phyloP scores from a whole-genome alignment of 1,139 yeast species.

The Geotrichum europaeum region DNA sequence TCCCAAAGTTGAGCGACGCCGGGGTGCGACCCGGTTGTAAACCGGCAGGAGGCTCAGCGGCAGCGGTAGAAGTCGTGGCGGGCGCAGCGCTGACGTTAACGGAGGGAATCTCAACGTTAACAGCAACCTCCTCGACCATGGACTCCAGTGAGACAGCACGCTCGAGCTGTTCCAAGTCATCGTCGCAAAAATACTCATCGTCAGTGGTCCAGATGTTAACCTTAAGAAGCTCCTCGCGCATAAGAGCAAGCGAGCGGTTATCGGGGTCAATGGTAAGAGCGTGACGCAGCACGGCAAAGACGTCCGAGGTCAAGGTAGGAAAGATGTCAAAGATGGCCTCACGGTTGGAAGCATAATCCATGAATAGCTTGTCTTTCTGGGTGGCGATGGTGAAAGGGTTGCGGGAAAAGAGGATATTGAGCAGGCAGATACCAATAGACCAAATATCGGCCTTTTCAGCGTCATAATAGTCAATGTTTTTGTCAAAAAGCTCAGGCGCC shows the following conservation, averaged over 20 bases:
- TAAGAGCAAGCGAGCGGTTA: conserved; percentile 60
- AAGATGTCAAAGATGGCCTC: conserved; percentile 90
- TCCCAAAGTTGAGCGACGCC: conserved; percentile 2
- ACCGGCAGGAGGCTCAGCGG: conserved; percentile 13
- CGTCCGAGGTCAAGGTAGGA: conserved; percentile 81
- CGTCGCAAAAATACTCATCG: conserved; percentile 58
- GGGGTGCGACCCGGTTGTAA: conserved; percentile 16
- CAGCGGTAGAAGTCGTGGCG: conserved; percentile 27
- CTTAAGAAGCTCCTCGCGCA: conserved; percentile 54
- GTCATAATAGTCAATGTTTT: conserved; percentile 55
- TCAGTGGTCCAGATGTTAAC: conserved; percentile 76
- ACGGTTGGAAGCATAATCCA: conserved; percentile 80
- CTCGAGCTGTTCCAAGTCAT: conserved; percentile 26
- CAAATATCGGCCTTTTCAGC: conserved; percentile 88
- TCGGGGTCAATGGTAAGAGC: conserved; percentile 81
- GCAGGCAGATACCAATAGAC: conserved; percentile 83
- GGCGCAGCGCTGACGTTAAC: conserved; percentile 16
- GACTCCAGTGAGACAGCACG: conserved; percentile 5
- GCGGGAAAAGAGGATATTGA: conserved; percentile 82
- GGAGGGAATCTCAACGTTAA: conserved; percentile 1
- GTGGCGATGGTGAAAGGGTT: conserved; percentile 84
- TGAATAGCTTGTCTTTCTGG: conserved; percentile 75
- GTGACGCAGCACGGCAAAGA: conserved; percentile 73
- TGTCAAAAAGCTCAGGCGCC: conserved; percentile 82
- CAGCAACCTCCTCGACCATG: not conserved